Conservation (phyloP, 345 rosid genomes). For the Aquilaria yunnanensis region DNA sequence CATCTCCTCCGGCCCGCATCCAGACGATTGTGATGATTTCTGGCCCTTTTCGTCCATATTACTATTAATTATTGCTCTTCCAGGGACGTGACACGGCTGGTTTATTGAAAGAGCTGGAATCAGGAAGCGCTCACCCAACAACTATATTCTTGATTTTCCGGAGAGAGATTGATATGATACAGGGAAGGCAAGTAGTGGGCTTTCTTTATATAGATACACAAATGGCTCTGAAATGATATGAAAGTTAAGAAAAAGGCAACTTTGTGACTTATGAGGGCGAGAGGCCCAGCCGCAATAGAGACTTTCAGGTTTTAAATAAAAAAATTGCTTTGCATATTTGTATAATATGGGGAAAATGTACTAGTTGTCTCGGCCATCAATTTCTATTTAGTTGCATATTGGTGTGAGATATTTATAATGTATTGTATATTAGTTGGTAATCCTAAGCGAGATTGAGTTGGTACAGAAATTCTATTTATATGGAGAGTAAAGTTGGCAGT, state of each 20-base stretch:
- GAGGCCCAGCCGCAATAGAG: constrained; percentile 30
- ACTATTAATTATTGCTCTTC: constrained; percentile 4
- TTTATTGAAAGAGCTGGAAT: constrained; percentile 19
- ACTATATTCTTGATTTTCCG: constrained; percentile 6
- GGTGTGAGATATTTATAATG: too few species aligned
- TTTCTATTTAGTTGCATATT: too few species aligned
- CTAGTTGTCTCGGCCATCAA: too few species aligned
- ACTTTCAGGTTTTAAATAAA: constrained; percentile 16
- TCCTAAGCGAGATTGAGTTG: too few species aligned
- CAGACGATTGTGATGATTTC: constrained; percentile 21
- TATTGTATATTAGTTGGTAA: too few species aligned
- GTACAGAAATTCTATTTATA: too few species aligned
- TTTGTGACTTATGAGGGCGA: constrained; percentile 13
- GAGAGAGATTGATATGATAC: constrained; percentile 32
- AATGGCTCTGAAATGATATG: constrained; percentile 20
- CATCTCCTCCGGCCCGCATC: constrained; percentile 30
- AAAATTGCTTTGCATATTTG: not conserved
- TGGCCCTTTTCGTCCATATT: constrained; percentile 47
- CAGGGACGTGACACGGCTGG: constrained; percentile 15
- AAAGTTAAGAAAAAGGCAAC: constrained; percentile 14
- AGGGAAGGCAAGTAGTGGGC: constrained; percentile 35
- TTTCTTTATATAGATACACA: constrained; percentile 19
- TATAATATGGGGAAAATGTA: too few species aligned
- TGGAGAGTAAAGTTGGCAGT: too few species aligned
- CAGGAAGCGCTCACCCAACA: too few species aligned